Evolutionary conservation across 2,329 filamentous ascomycete genomes (phyloP).

Genomic region (Ceratocystiopsis minuta): DNA sequence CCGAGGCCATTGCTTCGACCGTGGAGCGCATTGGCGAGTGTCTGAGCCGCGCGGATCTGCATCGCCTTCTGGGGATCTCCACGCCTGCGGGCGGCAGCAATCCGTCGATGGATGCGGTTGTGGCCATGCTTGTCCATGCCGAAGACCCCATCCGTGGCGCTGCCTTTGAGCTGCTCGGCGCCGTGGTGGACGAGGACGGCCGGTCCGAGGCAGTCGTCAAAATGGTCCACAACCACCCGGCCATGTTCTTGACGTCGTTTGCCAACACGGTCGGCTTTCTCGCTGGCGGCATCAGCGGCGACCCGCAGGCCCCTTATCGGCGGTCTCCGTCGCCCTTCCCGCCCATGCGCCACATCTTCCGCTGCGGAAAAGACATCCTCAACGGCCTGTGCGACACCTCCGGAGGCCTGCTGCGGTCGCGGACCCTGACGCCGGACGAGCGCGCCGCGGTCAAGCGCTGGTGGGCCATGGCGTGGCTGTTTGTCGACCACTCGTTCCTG

Average conservation of each 20-base stretch:
- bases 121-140: slow-evolving; percentile 66
- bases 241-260: slow-evolving; percentile 25
- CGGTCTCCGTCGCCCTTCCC: slow-evolving; percentile 27
- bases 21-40: slow-evolving; percentile 57
- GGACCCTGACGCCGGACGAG: slow-evolving; percentile 40
- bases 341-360: slow-evolving; percentile 37
- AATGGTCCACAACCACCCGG: slow-evolving; percentile 27
- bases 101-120: slow-evolving; percentile 46
- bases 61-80: slow-evolving; percentile 46
- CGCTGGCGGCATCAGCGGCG: slow-evolving; percentile 18
- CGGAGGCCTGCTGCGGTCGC: slow-evolving; percentile 36
- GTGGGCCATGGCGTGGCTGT: slow-evolving; percentile 74
- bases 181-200: slow-evolving; percentile 49
- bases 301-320: slow-evolving; percentile 6
- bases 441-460: slow-evolving; percentile 51
- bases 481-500: slow-evolving; percentile 62
- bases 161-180: slow-evolving; percentile 66
- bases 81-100: slow-evolving; percentile 23
- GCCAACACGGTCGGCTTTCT: slow-evolving; percentile 24
- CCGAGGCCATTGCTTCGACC: slow-evolving; percentile 48
- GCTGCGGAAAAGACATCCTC: slow-evolving; percentile 38
- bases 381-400: slow-evolving; percentile 37
- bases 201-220: slow-evolving; percentile 31
- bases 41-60: slow-evolving; percentile 51
- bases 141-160: slow-evolving; percentile 64